phyloP scores from a whole-genome alignment of 2,329 filamentous ascomycete genomes.

The Raffaelea deltoideospora region DNA sequence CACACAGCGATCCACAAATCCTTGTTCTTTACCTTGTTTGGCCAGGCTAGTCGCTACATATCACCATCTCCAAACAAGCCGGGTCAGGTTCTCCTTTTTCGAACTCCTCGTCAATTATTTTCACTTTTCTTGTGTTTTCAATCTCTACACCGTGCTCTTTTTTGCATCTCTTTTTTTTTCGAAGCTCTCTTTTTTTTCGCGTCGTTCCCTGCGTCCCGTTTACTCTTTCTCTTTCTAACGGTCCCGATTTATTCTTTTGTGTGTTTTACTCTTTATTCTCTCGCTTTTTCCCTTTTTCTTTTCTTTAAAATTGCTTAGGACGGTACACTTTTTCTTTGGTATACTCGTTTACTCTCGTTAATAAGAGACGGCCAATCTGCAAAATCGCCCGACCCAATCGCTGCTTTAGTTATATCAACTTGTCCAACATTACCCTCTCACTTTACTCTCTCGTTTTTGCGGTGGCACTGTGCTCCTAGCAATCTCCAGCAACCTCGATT shows the following conservation, averaged over 20 bases:
- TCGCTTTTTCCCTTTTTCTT: neutral
- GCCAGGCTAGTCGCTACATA: neutral
- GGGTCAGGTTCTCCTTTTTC: neutral
- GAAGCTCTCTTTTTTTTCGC: neutral
- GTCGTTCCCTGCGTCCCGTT: neutral
- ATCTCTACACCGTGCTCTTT: no score
- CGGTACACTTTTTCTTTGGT: constrained; percentile 1
- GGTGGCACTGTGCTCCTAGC: neutral
- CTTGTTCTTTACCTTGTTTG: neutral
- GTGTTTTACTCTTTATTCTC: neutral
- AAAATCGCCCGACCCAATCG: no score
- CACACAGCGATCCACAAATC: constrained; percentile 1
- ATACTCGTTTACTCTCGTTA: no score
- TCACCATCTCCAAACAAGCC: constrained; percentile 1
- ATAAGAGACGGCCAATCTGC: no score
- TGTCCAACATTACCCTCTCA: neutral
- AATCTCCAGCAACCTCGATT: no score
- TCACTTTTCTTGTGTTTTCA: neutral
- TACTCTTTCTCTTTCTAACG: neutral
- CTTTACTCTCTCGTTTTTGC: neutral
- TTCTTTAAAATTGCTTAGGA: constrained; percentile 2
- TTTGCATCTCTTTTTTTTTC: neutral
- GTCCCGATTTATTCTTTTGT: neutral
- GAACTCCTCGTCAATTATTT: neutral
- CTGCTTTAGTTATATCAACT: no score